Evolutionary conservation across 257 asterid species (phyloP), one percentile per base, ranked within the genome.

Genomic region (Striga asiatica): DNA sequence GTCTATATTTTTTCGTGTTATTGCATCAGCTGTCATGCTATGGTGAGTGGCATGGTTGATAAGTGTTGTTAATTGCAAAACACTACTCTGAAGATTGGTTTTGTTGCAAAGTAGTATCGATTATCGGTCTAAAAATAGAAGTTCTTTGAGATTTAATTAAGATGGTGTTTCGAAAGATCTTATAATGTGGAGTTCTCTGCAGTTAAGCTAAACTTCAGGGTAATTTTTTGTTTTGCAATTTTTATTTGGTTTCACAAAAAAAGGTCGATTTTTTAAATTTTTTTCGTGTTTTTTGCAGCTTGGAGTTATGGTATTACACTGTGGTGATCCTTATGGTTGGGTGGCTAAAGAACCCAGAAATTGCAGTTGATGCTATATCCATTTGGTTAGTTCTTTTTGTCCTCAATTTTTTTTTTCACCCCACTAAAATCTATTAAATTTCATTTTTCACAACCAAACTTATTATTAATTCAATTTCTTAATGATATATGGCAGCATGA

Each of bases 11-110:
- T n/a, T n/a, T n/a, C n/a, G n/a, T n/a, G n/a, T n/a, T n/a, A n/a
- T 89, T 57, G 83, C 96, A 14, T 89, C 98, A 5, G 96, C 98
- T 24, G 8, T 86, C 64, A 89, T 86, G 98, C 52, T 86, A 11
- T 89, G 96, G 97, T 85, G n/a, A n/a, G n/a, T n/a, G n/a, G n/a
- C n/a, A n/a, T n/a, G n/a, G n/a, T n/a, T n/a, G n/a, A n/a, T n/a
- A 13, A 68, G 92, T 54, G 17, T 31, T 4, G 18, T 37, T 38
- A 38, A 38, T 13, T n/a, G 4, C 13, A 23, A 43, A 43, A 8
- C 17, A 48, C 14, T 45, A 8, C 29, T 32, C 29, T 48, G 6
- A 22, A 1, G 3, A 7, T 13, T 43, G 8, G 24, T n/a, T 6
- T 43, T 5, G 18, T 17, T 17, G 18, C 10, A 13, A 43, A 18